A percentile compares a stretch with the other conserved stretches of the same genome.
phyloP scores from a whole-genome alignment of 2,329 filamentous ascomycete species.

The Tympanopsis confertula region DNA sequence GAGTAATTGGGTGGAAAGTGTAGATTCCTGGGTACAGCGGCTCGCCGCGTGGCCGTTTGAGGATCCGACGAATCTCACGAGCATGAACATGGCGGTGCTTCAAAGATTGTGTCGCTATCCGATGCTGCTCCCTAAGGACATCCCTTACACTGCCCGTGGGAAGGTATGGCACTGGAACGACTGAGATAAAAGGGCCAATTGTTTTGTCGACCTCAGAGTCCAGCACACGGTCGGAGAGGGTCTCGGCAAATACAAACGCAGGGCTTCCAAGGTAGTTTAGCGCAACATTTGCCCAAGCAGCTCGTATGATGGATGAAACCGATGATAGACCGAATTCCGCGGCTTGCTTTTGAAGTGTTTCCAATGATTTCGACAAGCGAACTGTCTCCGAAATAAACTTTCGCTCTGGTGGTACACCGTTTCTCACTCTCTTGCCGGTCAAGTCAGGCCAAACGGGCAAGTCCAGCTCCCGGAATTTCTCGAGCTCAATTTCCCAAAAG shows the following conservation, averaged over 20 bases:
- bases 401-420: neutral
- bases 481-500: constrained; percentile 13
- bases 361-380: neutral
- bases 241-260: constrained; percentile 16
- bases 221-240: constrained; percentile 16
- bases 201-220: constrained; percentile 12
- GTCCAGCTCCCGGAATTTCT: constrained; percentile 10
- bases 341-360: constrained; percentile 8
- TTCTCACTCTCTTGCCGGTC: neutral
- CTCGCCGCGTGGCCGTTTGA: constrained; percentile 12
- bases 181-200: constrained; percentile 17
- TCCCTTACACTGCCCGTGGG: constrained; percentile 11
- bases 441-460: constrained; percentile 4
- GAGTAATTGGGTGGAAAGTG: constrained; percentile 14
- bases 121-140: constrained; percentile 8
- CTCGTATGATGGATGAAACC: constrained; percentile 13
- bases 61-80: constrained; percentile 4
- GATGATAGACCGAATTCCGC: constrained; percentile 13
- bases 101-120: neutral
- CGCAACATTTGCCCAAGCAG: constrained; percentile 15
- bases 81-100: constrained; percentile 1
- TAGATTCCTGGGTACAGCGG: constrained; percentile 17
- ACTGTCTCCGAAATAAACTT: constrained; percentile 1
- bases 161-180: constrained; percentile 18
- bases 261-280: constrained; percentile 13